These are phyloP conservation scores for Leccinum pachyderme DNA, from an alignment of 1,284 basidiomycete genomes.

Conservation along the genomic window DNA sequence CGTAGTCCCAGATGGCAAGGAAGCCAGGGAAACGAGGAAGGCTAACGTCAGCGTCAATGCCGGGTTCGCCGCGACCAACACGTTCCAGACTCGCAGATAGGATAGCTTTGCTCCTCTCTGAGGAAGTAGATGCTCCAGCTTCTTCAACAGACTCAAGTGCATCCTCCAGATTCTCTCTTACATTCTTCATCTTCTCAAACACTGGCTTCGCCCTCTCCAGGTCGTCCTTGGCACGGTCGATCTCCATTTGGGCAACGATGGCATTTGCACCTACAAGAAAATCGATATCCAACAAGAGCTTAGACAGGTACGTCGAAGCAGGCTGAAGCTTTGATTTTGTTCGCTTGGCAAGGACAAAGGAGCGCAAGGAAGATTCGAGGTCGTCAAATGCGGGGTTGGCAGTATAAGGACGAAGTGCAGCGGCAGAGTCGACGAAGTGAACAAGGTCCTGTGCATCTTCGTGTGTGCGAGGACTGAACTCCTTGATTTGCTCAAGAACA, in stretches of 20 bases:
- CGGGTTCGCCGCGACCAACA: conserved; percentile 75
- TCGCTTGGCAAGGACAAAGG: conserved; percentile 95
- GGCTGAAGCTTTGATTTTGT: conserved; percentile 95
- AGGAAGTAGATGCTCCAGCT: conserved; percentile 57
- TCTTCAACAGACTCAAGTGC: conserved; percentile 84
- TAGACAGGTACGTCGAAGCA: conserved; percentile 89
- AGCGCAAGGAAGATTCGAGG: conserved; percentile 89
- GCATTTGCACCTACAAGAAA: conserved; percentile 86
- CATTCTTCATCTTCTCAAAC: conserved; percentile 82
- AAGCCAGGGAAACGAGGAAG: conserved; percentile 90
- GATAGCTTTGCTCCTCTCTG: conserved; percentile 55
- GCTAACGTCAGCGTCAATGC: conserved; percentile 48
- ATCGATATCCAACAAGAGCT: conserved; percentile 87
- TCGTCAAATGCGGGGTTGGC: conserved; percentile 77
- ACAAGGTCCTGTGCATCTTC: conserved; percentile 92
- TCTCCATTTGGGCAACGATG: conserved; percentile 79
- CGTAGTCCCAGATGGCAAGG: conserved; percentile 87
- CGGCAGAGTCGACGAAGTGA: conserved; percentile 94
- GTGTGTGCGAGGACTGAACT: conserved; percentile 89
- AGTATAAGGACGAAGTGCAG: conserved; percentile 61
- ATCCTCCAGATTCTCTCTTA: conserved; percentile 75
- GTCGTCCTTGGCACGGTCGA: conserved; percentile 72
- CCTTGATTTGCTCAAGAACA: conserved; percentile 93
- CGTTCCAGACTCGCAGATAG: conserved; percentile 76
- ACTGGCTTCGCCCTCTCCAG: conserved; percentile 77